These are phyloP conservation scores for Parafenestella ontariensis DNA, from an alignment of 2,329 filamentous ascomycete species.

Conservation along the genomic window DNA sequence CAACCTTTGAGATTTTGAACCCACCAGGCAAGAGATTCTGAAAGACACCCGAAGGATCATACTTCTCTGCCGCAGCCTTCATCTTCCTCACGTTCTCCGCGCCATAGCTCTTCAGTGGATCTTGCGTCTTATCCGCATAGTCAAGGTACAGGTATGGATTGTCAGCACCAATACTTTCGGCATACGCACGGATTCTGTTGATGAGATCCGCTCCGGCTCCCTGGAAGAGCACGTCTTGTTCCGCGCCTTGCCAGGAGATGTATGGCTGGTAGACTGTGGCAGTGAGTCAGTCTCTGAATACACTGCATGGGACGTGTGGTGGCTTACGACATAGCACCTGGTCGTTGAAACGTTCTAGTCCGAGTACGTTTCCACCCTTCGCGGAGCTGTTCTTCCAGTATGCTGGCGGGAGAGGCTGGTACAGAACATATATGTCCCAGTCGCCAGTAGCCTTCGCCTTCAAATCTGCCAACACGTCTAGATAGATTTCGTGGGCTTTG, in stretches of 20 bases:
- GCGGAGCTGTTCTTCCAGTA: conserved; percentile 43
- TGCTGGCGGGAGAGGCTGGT: conserved; percentile 51
- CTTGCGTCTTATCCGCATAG: conserved; percentile 37
- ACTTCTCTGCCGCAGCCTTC: conserved; percentile 26
- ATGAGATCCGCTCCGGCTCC: conserved; percentile 21
- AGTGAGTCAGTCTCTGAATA: not conserved
- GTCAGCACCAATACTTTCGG: conserved; percentile 25
- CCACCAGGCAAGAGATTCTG: conserved; percentile 35
- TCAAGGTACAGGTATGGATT: conserved; percentile 42
- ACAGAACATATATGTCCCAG: conserved; percentile 42
- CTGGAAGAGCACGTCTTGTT: conserved; percentile 29
- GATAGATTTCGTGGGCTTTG: conserved; percentile 51
- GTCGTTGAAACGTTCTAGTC: conserved; percentile 36
- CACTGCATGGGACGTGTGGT: fast-evolving
- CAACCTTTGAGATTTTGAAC: conserved; percentile 35
- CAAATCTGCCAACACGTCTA: conserved; percentile 45
- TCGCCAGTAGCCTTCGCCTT: conserved; percentile 38
- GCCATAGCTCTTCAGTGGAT: conserved; percentile 32
- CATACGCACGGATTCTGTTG: conserved; percentile 21
- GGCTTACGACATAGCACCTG: conserved; percentile 27
- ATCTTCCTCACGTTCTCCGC: conserved; percentile 25
- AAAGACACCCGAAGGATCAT: conserved; percentile 32
- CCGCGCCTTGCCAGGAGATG: conserved; percentile 28
- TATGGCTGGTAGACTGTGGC: conserved; percentile 27
- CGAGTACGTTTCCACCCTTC: conserved; percentile 52